Conservation (phyloP, 2,329 filamentous ascomycete species). For the Calonectria honghensis region DNA sequence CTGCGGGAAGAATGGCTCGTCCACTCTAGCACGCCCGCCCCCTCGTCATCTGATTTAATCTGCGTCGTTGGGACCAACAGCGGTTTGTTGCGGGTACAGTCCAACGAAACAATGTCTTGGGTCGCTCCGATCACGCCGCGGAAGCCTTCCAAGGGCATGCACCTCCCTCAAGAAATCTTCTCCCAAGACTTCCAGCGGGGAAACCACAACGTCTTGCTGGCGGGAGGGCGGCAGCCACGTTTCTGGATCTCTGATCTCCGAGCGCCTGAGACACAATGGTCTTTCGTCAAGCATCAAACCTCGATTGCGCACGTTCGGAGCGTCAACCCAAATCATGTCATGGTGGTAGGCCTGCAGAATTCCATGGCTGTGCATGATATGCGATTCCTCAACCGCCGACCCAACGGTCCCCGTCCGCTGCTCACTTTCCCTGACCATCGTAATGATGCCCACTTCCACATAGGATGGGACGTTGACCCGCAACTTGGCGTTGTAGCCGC, state of each 20-base stretch:
- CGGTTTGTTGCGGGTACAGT: constrained; percentile 65
- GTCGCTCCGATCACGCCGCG: constrained; percentile 60
- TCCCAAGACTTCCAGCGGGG: constrained; percentile 67
- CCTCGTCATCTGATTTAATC: constrained; percentile 61
- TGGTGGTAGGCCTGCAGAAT: constrained; percentile 71
- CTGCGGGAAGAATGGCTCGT: constrained; percentile 58
- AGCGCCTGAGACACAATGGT: constrained; percentile 57
- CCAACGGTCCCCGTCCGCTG: constrained; percentile 60
- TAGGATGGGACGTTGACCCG: constrained; percentile 71
- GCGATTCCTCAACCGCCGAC: constrained; percentile 62
- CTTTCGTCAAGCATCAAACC: constrained; percentile 60
- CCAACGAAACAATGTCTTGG: constrained; percentile 59
- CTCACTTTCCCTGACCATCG: constrained; percentile 69
- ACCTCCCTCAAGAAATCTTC: constrained; percentile 64
- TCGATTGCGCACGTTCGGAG: constrained; percentile 70
- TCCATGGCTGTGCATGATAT: constrained; percentile 75
- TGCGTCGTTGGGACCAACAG: constrained; percentile 69
- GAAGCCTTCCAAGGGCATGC: constrained; percentile 44
- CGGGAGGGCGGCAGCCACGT: constrained; percentile 69
- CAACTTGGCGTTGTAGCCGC: constrained; percentile 72
- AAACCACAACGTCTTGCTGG: constrained; percentile 68
- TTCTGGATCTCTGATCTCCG: constrained; percentile 70
- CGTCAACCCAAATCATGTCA: constrained; percentile 68
- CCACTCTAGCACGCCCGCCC: constrained; percentile 65
- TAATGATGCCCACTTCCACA: constrained; percentile 68